Evolutionary conservation across 2,329 filamentous ascomycete species (phyloP).

Genomic region (Cercospora sojina): DNA sequence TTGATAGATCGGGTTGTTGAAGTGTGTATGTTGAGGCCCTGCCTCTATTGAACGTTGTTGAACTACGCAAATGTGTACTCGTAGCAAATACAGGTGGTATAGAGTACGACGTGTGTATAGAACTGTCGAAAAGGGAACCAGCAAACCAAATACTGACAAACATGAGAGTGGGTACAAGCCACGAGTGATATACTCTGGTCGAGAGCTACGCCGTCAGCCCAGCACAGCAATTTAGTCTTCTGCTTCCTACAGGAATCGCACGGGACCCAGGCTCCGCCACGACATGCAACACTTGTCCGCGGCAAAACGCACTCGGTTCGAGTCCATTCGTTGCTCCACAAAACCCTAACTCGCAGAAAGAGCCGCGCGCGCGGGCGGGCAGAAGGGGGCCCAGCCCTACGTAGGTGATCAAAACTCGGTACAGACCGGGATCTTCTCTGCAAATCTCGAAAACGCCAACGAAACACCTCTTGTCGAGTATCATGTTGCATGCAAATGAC

Average conservation of each 20-base stretch:
- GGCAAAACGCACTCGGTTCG: neutral
- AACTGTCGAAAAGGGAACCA: neutral
- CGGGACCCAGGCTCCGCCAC: slow-evolving; percentile 6
- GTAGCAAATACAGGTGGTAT: neutral
- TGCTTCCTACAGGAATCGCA: neutral
- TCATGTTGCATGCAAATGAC: neutral
- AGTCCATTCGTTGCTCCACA: neutral
- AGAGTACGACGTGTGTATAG: neutral
- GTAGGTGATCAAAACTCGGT: neutral
- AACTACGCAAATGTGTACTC: neutral
- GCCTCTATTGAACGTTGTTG: neutral
- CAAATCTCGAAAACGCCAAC: neutral
- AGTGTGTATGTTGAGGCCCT: slow-evolving; percentile 4
- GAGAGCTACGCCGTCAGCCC: slow-evolving; percentile 9
- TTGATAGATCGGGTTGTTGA: neutral
- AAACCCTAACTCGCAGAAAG: neutral
- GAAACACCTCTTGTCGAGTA: neutral
- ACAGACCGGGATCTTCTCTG: slow-evolving; percentile 1
- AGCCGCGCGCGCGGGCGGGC: neutral
- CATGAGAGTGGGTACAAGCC: neutral
- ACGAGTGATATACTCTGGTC: slow-evolving; percentile 8
- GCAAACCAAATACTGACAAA: neutral
- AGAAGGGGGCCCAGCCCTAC: neutral
- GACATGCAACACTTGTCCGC: slow-evolving; percentile 9
- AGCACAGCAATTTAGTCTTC: neutral